These are phyloP conservation scores for Populus tomentosa DNA, from an alignment of 441 rosid species.

Conservation along the genomic window DNA sequence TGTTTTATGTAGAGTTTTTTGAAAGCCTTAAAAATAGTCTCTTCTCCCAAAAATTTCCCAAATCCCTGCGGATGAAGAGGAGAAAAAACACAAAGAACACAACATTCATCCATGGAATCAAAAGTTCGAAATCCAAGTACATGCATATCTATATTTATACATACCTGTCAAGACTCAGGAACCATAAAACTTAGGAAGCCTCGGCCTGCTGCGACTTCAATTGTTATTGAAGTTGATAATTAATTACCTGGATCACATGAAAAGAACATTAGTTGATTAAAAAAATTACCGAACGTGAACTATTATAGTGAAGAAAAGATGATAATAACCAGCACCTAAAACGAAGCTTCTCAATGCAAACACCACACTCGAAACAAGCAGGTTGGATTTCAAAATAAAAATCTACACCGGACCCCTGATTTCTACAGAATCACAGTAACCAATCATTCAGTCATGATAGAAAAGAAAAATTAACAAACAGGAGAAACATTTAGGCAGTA, in stretches of 20 bases:
- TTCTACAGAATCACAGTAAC: not conserved
- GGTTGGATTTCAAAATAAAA: not conserved
- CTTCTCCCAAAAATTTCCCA: constrained; percentile 54
- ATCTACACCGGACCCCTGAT: not conserved
- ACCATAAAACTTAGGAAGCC: constrained; percentile 35
- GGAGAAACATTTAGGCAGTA: not conserved
- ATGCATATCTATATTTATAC: not conserved
- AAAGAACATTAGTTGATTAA: constrained; percentile 11
- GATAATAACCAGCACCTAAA: constrained; percentile 1
- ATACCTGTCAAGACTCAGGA: constrained; percentile 43
- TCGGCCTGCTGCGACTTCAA: constrained; percentile 82
- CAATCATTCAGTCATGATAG: not conserved
- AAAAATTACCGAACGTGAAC: not conserved
- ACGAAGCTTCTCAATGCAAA: not conserved
- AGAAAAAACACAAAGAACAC: not conserved
- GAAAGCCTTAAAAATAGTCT: constrained; percentile 29
- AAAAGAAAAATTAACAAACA: not conserved
- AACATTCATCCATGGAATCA: not conserved
- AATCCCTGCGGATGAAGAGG: constrained; percentile 25
- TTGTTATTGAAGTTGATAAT: constrained; percentile 16
- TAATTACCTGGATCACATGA: constrained; percentile 22
- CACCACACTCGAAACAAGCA: not conserved
- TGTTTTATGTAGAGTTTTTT: constrained; percentile 18
- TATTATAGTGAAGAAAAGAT: not conserved
- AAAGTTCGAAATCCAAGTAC: not conserved